phyloP scores from a whole-genome alignment of 768 basidiomycete species.

The Auriscalpium orientale region DNA sequence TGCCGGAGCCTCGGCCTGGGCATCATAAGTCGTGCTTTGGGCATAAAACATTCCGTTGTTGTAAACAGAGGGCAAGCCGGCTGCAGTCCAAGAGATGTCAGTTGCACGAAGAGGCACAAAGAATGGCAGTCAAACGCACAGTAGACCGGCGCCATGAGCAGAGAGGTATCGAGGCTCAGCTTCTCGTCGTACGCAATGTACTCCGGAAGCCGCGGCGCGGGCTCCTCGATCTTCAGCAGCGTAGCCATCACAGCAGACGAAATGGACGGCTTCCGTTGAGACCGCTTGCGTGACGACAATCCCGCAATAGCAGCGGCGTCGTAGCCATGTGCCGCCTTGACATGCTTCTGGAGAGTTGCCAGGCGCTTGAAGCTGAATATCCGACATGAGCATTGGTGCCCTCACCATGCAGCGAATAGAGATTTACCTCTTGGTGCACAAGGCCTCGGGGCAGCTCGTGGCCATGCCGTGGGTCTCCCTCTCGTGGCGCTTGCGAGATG shows the following conservation, averaged over 20 bases:
- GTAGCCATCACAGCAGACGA: not conserved
- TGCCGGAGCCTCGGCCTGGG: not conserved
- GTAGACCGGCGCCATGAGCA: not conserved
- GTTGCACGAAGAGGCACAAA: too few relatives aligned
- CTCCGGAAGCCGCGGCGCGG: not conserved
- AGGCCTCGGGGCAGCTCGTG: slow-evolving; percentile 5
- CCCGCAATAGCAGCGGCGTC: slow-evolving; percentile 15
- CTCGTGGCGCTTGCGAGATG: slow-evolving; percentile 58
- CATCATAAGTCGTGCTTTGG: not conserved
- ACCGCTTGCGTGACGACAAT: not conserved
- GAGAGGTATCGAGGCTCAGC: not conserved
- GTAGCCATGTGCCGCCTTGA: slow-evolving; percentile 40
- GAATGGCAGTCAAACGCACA: not conserved
- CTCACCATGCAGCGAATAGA: slow-evolving; percentile 8
- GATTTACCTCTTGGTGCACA: slow-evolving; percentile 25
- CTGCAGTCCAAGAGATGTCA: too few relatives aligned
- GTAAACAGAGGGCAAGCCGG: not conserved
- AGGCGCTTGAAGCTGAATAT: slow-evolving; percentile 53
- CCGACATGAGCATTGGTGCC: not conserved
- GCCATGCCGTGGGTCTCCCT: slow-evolving; percentile 44
- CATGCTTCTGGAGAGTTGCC: slow-evolving; percentile 47
- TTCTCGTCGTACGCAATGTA: too few relatives aligned
- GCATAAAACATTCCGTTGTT: not conserved
- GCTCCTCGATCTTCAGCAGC: not conserved
- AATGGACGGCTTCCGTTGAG: not conserved